Evolutionary conservation across 2,329 filamentous ascomycete species (phyloP).

Genomic region (Akanthomyces lecanii): DNA sequence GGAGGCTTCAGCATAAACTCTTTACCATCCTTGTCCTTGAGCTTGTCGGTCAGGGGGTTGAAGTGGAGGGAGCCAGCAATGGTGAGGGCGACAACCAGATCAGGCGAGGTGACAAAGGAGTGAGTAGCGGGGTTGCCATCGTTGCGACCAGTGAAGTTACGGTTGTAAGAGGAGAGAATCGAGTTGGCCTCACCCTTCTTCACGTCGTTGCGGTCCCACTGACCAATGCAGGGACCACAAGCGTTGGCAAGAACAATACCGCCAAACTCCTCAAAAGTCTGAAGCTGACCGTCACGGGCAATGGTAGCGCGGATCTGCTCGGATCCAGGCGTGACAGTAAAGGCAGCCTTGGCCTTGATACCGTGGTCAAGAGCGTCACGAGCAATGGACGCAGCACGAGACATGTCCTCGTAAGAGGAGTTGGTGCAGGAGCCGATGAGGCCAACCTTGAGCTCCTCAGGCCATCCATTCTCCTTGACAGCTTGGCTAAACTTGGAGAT

Average conservation of each 20-base stretch:
- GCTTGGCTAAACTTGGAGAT: conserved; percentile 97
- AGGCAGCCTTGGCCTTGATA: conserved; percentile 86
- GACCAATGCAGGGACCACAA: conserved; percentile 87
- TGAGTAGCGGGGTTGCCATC: conserved; percentile 93
- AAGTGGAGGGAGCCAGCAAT: conserved; percentile 84
- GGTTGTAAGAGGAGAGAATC: conserved; percentile 98
- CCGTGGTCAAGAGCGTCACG: conserved; percentile 88
- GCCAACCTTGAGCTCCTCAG: conserved; percentile 92
- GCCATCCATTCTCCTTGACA: conserved; percentile 93
- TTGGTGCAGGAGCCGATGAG: conserved; percentile 99
- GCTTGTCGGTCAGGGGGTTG: conserved; percentile 87
- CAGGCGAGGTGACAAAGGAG: conserved; percentile 87
- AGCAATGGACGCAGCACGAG: conserved; percentile 84
- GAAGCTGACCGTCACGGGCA: conserved; percentile 80
- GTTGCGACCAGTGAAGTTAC: conserved; percentile 98
- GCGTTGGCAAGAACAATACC: conserved; percentile 94
- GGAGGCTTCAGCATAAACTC: conserved; percentile 86
- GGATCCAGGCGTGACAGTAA: conserved; percentile 93
- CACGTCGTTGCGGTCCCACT: conserved; percentile 92
- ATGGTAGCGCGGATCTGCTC: conserved; percentile 97
- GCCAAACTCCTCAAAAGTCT: conserved; percentile 95
- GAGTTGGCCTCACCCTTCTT: conserved; percentile 96
- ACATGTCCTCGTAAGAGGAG: conserved; percentile 83
- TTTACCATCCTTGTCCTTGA: conserved; percentile 94
- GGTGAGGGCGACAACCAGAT: conserved; percentile 81